Evolutionary conservation across 371 early-diverging fungal genomes (phyloP).

Genomic region (Mucor piriformis): DNA sequence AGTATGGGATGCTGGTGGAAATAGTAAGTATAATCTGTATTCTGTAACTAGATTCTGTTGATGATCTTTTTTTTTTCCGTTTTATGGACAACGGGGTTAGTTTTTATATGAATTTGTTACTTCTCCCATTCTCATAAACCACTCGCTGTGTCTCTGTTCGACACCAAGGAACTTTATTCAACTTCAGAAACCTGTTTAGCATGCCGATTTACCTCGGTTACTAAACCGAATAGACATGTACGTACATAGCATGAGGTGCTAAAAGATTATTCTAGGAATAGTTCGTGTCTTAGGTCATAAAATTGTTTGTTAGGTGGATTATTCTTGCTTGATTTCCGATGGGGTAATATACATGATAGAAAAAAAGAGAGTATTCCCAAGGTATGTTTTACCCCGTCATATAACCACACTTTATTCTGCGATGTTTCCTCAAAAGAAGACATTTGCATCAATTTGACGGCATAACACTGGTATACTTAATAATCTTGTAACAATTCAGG

Average conservation of each 20-base stretch:
- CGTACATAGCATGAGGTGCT: background rate
- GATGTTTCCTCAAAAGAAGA: background rate
- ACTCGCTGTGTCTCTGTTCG: background rate
- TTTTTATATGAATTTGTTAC: slow-evolving; percentile 11
- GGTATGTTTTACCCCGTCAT: too few species aligned
- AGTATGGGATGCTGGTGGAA: background rate
- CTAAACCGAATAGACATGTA: background rate
- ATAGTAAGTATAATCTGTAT: slow-evolving; percentile 4
- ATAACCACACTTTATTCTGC: too few species aligned
- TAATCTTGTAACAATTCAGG: too few species aligned
- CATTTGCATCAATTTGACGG: background rate
- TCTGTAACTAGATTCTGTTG: slow-evolving; percentile 6
- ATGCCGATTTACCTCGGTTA: slow-evolving; percentile 7
- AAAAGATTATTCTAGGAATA: background rate
- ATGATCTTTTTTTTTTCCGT: slow-evolving; percentile 12
- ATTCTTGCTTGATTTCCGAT: slow-evolving; percentile 10
- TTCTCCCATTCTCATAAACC: background rate
- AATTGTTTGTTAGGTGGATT: slow-evolving; percentile 8
- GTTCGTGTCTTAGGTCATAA: background rate
- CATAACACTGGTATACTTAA: background rate
- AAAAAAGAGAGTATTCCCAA: background rate
- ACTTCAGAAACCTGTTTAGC: slow-evolving; percentile 6
- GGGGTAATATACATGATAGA: background rate
- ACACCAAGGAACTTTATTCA: background rate
- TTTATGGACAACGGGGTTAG: slow-evolving; percentile 14